These are phyloP conservation scores for Fraxinus floribunda DNA, from an alignment of 305 asterid genomes.

Conservation along the genomic window DNA sequence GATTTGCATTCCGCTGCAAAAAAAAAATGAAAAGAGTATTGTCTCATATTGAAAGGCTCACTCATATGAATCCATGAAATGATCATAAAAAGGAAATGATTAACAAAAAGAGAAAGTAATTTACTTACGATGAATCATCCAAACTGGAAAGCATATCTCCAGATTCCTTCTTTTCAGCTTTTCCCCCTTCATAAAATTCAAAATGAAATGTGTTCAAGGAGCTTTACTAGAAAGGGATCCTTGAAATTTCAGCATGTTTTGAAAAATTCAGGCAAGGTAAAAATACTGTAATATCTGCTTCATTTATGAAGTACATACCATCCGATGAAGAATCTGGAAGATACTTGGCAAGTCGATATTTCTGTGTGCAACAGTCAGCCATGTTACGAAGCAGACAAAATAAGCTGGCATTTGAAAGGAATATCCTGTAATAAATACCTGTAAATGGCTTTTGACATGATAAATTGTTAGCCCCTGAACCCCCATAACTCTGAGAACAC, in stretches of 20 bases:
- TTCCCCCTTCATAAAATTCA: constrained; percentile 59
- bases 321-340: constrained; percentile 95
- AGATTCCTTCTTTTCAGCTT: constrained; percentile 76
- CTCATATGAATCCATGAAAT: neutral
- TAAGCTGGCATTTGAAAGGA: constrained; percentile 11
- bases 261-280: neutral
- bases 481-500: constrained; percentile 98
- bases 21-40: constrained; percentile 12
- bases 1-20: constrained; percentile 46
- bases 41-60: neutral
- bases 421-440: constrained; percentile 47
- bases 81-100: neutral
- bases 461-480: constrained; percentile 95
- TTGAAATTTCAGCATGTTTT: neutral
- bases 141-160: constrained; percentile 71
- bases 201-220: constrained; percentile 24
- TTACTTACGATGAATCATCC: constrained; percentile 93
- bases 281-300: constrained; percentile 10
- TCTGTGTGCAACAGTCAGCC: constrained; percentile 49
- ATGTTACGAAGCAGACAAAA: constrained; percentile 14
- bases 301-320: constrained; percentile 44
- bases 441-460: constrained; percentile 98
- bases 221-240: neutral
- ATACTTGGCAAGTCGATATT: constrained; percentile 97
- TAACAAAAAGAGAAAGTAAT: constrained; percentile 10